These are phyloP conservation scores for Phytopythium ostracodes DNA, from an alignment of 352 stramenopile species.

Conservation along the genomic window DNA sequence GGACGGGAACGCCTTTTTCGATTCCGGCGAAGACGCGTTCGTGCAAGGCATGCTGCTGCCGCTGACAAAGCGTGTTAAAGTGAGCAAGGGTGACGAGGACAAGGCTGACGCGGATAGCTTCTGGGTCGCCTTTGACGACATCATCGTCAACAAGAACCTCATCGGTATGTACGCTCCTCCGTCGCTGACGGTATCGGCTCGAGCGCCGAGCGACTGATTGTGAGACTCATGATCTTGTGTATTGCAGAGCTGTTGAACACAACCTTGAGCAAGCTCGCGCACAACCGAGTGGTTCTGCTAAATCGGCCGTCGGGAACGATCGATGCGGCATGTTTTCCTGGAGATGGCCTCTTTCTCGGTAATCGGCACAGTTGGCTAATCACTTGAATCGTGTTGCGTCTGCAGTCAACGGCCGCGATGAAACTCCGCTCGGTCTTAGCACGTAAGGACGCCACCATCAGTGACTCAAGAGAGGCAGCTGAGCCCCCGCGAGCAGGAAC, in stretches of 20 bases:
- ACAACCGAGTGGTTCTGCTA: conserved; percentile 47
- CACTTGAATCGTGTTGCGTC: neutral
- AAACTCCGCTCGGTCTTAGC: conserved; percentile 18
- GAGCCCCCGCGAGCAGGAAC: neutral
- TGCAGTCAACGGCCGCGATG: conserved; percentile 10
- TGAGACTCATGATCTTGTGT: neutral
- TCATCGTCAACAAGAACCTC: conserved; percentile 64
- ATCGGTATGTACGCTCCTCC: conserved; percentile 35
- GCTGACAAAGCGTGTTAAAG: conserved; percentile 48
- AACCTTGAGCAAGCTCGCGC: conserved; percentile 54
- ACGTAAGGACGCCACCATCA: neutral
- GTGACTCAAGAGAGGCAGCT: neutral
- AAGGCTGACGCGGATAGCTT: conserved; percentile 39
- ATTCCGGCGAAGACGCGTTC: conserved; percentile 50
- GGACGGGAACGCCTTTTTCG: conserved; percentile 40
- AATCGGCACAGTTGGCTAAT: neutral
- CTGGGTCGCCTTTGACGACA: conserved; percentile 61
- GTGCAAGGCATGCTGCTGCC: conserved; percentile 23
- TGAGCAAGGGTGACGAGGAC: conserved; percentile 21
- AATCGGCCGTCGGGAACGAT: conserved; percentile 40
- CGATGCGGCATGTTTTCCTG: conserved; percentile 23
- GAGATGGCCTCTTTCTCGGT: neutral
- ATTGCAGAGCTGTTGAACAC: conserved; percentile 66
- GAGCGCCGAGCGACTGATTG: neutral
- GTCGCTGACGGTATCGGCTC: neutral